Conservation (phyloP, 495 filamentous ascomycete genomes). For the Penicillium lagena region DNA sequence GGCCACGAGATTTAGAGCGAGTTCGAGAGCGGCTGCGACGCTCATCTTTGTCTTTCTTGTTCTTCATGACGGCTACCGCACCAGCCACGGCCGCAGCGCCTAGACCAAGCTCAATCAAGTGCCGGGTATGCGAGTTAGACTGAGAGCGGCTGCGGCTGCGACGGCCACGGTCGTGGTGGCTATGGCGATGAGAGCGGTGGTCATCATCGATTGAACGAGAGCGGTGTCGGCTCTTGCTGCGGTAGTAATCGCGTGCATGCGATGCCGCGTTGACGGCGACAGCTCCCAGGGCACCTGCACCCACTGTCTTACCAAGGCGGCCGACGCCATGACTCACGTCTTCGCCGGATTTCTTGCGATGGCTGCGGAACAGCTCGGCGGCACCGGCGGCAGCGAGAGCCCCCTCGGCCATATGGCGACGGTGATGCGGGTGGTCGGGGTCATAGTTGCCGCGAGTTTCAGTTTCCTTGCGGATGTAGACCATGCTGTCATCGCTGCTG, state of each 20-base stretch:
- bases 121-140: slow-evolving; percentile 48
- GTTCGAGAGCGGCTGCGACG: slow-evolving; percentile 64
- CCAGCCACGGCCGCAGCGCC: slow-evolving; percentile 79
- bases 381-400: slow-evolving; percentile 73
- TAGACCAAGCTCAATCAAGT: slow-evolving; percentile 66
- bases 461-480: slow-evolving; percentile 50
- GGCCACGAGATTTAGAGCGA: slow-evolving; percentile 32
- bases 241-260: slow-evolving; percentile 66
- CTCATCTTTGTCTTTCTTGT: slow-evolving; percentile 59
- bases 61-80: slow-evolving; percentile 66
- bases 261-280: slow-evolving; percentile 71
- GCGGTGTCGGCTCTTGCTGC: slow-evolving; percentile 52
- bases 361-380: slow-evolving; percentile 66
- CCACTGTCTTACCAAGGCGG: slow-evolving; percentile 67
- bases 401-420: slow-evolving; percentile 80
- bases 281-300: slow-evolving; percentile 75
- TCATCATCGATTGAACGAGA: slow-evolving; percentile 45
- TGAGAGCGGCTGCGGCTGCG: slow-evolving; percentile 45
- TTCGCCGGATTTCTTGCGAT: slow-evolving; percentile 51
- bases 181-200: slow-evolving; percentile 26
- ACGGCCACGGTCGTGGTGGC: slow-evolving; percentile 29
- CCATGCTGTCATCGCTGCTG: slow-evolving; percentile 61
- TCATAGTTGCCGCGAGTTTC: slow-evolving; percentile 41
- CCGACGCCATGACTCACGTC: slow-evolving; percentile 52
- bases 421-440: slow-evolving; percentile 56